phyloP scores from a whole-genome alignment of 106 monocot genomes.

The Dendrobium officinale region DNA sequence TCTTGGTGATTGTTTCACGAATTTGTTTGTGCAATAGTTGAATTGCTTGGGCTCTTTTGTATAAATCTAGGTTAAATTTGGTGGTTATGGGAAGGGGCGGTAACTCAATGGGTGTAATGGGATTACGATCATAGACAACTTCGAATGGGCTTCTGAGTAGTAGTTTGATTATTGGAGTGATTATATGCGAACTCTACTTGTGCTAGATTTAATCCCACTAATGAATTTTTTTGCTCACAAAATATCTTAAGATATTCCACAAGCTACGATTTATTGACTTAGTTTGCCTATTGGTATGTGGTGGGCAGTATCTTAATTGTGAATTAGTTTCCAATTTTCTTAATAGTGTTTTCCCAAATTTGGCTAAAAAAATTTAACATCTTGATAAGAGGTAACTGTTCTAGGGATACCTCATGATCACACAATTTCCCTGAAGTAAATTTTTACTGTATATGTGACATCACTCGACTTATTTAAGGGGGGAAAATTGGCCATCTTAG shows the following conservation, averaged over 20 bases:
- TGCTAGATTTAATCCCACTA: not conserved
- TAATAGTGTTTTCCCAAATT: not conserved
- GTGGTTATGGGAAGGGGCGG: too few species aligned
- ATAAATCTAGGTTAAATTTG: too few species aligned
- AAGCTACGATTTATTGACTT: not conserved
- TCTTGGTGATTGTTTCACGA: too few species aligned
- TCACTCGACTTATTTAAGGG: not conserved
- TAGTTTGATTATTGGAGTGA: too few species aligned
- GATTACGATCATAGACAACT: too few species aligned
- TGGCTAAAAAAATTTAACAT: conserved; percentile 3
- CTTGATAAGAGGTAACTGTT: conserved; percentile 8
- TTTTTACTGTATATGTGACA: not conserved
- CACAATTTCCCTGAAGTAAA: conserved; percentile 6
- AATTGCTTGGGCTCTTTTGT: too few species aligned
- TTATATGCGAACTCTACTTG: not conserved
- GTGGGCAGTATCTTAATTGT: not conserved
- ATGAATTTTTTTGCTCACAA: not conserved
- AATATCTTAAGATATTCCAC: not conserved
- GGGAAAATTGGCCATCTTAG: conserved; percentile 15
- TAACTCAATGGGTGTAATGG: too few species aligned
- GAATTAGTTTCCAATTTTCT: not conserved
- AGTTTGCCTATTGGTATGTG: conserved; percentile 1
- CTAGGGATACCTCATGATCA: not conserved
- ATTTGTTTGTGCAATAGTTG: too few species aligned
- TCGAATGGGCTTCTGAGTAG: too few species aligned